Evolutionary conservation across 78 protist genomes (phyloP), one percentile per base, ranked within the genome.

Genomic region (Polysphondylium violaceum): DNA sequence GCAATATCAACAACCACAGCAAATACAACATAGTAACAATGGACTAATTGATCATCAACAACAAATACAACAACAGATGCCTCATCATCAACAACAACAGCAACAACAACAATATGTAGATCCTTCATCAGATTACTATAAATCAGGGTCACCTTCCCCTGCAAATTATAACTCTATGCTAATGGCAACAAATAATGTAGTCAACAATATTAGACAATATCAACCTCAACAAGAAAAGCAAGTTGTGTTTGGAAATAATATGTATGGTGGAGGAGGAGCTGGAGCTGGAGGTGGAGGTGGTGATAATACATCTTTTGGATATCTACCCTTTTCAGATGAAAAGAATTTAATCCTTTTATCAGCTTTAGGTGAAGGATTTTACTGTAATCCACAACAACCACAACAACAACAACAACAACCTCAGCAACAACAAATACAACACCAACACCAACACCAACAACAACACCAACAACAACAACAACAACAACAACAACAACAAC

Each of bases 261-360:
- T n/a, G n/a, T n/a, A n/a, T n/a, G n/a, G n/a, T n/a, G n/a, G n/a
- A n/a, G n/a, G n/a, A n/a, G n/a, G n/a, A n/a, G 53, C 8, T 47
- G 53, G 53, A 47, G 53, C 23, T 47, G 53, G 53, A 47, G 53
- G 53, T 47, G 53, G 53, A 47, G 53, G 53, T 47, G 53, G 53
- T 47, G 53, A 47, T 47, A 47, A 14, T 14, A 47, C 53, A 47
- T 53, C 56, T 41, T 59, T 75, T 65, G 88, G 88, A 55, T 56
- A 29, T 14, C 31, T 79, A 38, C 88, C 88, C n/a, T 79, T 79
- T 27, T 65, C 58, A 1, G 88, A 79, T 51, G 88, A 79, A 36
- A 79, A 79, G 43, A 79, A 67, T 25, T 35, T 67, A 23, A 47
- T 79, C 21, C 33, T 79, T 1, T 19, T 79, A 17, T 64, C 88